A percentile compares a stretch with the other conserved stretches of the same genome.
These are phyloP conservation scores for Plenodomus tracheiphilus DNA, from an alignment of 2,329 filamentous ascomycete genomes.

Conservation along the genomic window DNA sequence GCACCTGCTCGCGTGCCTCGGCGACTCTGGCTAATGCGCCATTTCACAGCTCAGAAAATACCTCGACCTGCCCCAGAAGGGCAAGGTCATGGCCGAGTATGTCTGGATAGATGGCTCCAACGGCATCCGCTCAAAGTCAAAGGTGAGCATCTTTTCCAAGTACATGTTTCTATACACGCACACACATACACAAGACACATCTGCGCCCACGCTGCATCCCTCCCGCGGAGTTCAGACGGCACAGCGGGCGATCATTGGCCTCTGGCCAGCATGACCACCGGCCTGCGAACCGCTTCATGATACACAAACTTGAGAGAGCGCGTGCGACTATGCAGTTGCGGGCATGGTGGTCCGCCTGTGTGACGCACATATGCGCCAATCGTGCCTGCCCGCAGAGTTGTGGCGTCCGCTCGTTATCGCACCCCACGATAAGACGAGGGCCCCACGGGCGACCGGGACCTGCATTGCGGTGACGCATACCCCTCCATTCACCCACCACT, in stretches of 20 bases:
- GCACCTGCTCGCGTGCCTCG: conserved; percentile 19
- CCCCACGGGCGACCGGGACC: conserved; percentile 13
- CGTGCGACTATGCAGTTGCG: conserved; percentile 8
- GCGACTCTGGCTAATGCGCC: conserved; percentile 22
- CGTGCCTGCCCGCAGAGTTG: conserved; percentile 14
- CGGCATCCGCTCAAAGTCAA: conserved; percentile 90
- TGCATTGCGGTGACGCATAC: conserved; percentile 8
- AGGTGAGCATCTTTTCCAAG: conserved; percentile 67
- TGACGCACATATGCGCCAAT: too few relatives aligned
- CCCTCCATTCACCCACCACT: conserved; percentile 7
- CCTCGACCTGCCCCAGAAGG: conserved; percentile 86
- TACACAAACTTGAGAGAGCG: conserved; percentile 10
- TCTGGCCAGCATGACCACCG: conserved; percentile 5
- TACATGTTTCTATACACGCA: too few relatives aligned
- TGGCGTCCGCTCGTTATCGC: conserved; percentile 35
- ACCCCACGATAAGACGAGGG: conserved; percentile 37
- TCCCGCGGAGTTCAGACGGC: too few relatives aligned
- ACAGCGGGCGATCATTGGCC: too few relatives aligned
- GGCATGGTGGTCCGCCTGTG: too few relatives aligned
- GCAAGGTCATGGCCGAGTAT: conserved; percentile 89
- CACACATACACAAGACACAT: too few relatives aligned
- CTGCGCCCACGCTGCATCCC: too few relatives aligned
- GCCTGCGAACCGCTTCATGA: conserved; percentile 2
- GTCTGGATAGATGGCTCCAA: conserved; percentile 90
- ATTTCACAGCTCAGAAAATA: conserved; percentile 80